Evolutionary conservation across 108 stramenopile species (phyloP).

Genomic region (Cylindrotheca fusiformis): DNA sequence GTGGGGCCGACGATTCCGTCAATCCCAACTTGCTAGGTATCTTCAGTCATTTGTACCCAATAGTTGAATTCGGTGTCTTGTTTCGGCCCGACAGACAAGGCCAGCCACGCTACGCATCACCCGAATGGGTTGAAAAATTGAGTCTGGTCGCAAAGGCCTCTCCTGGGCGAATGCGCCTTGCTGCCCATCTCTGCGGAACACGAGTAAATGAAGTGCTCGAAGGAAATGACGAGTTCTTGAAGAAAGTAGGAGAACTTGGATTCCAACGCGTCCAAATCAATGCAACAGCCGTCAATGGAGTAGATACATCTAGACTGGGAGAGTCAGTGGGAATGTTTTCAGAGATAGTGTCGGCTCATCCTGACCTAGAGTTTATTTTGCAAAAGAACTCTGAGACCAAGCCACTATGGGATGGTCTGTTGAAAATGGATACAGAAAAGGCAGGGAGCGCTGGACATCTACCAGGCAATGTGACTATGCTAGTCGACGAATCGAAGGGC

Average conservation of each 20-base stretch:
- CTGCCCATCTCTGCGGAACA: constrained; percentile 89
- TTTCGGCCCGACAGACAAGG: constrained; percentile 94
- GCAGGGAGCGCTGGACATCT: constrained; percentile 11
- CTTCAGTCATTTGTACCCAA: constrained; percentile 60
- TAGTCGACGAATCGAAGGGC: constrained; percentile 84
- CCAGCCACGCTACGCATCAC: constrained; percentile 77
- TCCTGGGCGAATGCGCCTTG: constrained; percentile 55
- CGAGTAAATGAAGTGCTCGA: constrained; percentile 84
- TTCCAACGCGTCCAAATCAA: constrained; percentile 93
- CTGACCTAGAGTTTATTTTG: constrained; percentile 85
- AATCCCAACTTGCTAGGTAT: constrained; percentile 64
- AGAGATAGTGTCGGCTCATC: constrained; percentile 33
- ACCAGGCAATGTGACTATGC: constrained; percentile 68
- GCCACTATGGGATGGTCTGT: constrained; percentile 75
- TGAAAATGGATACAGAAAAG: constrained; percentile 13
- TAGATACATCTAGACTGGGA: constrained; percentile 63
- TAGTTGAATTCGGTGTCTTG: constrained; percentile 90
- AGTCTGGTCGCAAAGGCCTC: constrained; percentile 8
- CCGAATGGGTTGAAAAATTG: constrained; percentile 72
- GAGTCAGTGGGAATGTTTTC: constrained; percentile 50
- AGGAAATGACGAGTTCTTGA: constrained; percentile 64
- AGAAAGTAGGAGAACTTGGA: constrained; percentile 51
- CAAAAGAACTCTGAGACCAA: constrained; percentile 90
- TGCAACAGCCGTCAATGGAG: constrained; percentile 92
- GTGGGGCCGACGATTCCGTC: constrained; percentile 92